These are phyloP conservation scores for Coriaria nepalensis DNA, from an alignment of 306 rosid species.

Conservation along the genomic window DNA sequence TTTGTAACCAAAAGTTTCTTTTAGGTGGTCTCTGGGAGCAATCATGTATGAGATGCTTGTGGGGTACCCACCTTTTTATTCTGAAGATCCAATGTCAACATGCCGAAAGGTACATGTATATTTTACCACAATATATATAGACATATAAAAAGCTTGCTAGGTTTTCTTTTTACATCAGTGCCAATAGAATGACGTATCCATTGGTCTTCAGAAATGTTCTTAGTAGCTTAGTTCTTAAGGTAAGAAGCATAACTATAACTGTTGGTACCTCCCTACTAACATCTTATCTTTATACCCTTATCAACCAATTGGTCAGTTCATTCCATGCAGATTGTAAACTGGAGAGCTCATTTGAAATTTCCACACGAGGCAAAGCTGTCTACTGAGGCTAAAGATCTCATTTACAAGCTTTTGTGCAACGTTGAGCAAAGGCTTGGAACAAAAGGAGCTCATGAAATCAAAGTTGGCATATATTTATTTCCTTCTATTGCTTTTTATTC, in stretches of 20 bases:
- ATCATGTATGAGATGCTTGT: slow-evolving; percentile 93
- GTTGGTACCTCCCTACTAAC: no score
- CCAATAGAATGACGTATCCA: no score
- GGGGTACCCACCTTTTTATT: slow-evolving; percentile 81
- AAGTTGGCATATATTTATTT: slow-evolving; percentile 27
- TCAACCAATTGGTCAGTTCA: slow-evolving; percentile 14
- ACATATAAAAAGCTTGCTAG: no score
- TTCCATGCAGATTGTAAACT: slow-evolving; percentile 59
- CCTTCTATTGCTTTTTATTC: not conserved
- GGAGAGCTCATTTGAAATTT: slow-evolving; percentile 71
- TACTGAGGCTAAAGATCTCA: slow-evolving; percentile 68
- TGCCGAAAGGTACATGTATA: slow-evolving; percentile 62
- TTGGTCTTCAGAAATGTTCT: no score
- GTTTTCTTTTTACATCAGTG: no score
- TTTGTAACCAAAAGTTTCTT: slow-evolving; percentile 6
- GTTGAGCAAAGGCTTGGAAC: slow-evolving; percentile 83
- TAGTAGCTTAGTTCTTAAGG: no score
- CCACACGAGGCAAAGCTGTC: slow-evolving; percentile 72
- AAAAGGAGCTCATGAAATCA: slow-evolving; percentile 74
- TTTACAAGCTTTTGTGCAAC: slow-evolving; percentile 67
- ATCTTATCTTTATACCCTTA: no score
- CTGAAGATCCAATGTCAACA: slow-evolving; percentile 74
- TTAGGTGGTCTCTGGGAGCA: slow-evolving; percentile 97
- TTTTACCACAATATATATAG: no score
- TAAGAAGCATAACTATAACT: no score